Evolutionary conservation across 768 basidiomycete genomes (phyloP).

Genomic region (Coprinopsis sp.): DNA sequence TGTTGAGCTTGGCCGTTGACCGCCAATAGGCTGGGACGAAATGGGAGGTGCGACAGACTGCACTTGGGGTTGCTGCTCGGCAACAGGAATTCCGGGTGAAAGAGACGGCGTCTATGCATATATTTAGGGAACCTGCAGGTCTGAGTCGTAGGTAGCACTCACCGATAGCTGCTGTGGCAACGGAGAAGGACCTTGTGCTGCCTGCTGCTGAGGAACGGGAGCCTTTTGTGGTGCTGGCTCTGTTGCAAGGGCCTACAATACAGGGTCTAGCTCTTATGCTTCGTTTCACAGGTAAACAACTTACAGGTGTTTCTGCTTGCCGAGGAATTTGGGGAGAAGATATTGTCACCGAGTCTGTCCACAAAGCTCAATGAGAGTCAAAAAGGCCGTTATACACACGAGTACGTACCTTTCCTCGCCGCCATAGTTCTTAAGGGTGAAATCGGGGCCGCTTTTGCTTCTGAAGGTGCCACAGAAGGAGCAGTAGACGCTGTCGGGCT

Average conservation of each 20-base stretch:
- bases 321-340: conserved; percentile 41
- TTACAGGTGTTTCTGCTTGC: conserved; percentile 41
- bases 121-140: conserved; percentile 34
- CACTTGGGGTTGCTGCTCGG: conserved; percentile 39
- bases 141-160: conserved; percentile 15
- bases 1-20: conserved; percentile 52
- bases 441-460: conserved; percentile 48
- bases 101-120: conserved; percentile 55
- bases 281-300: conserved; percentile 15
- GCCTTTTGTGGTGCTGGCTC: conserved; percentile 5
- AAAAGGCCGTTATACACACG: conserved; percentile 5
- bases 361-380: conserved; percentile 3
- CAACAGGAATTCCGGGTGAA: conserved; percentile 65
- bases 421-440: conserved; percentile 48
- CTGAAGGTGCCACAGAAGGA: conserved; percentile 51
- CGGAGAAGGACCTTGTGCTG: conserved; percentile 34
- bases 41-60: conserved; percentile 24
- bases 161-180: conserved; percentile 41
- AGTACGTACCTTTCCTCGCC: conserved; percentile 43
- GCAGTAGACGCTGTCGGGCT: conserved; percentile 80
- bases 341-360: conserved; percentile 33
- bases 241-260: background rate
- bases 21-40: conserved; percentile 35
- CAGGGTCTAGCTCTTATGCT: background rate
- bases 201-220: conserved; percentile 22